Percentiles rank a stretch among this genome's conserved stretches.
These are phyloP conservation scores for Macaranga tanarius DNA, from an alignment of 441 rosid species.

Conservation along the genomic window DNA sequence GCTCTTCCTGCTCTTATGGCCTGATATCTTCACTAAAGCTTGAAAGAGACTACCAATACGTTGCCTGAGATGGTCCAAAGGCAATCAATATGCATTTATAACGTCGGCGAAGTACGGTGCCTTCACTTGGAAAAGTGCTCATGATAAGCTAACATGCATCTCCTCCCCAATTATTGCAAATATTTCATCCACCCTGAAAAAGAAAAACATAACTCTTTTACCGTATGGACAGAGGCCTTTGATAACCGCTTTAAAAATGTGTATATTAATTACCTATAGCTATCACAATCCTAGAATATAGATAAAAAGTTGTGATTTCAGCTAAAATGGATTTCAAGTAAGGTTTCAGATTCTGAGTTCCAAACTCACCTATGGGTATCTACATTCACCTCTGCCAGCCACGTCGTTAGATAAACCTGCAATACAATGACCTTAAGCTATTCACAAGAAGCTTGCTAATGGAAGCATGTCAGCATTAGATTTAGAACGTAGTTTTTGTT, in stretches of 20 bases:
- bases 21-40: not conserved
- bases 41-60: not conserved
- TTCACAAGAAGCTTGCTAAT: not conserved
- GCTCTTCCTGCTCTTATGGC: not conserved
- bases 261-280: not conserved
- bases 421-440: constrained; percentile 17
- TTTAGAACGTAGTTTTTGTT: too few relatives aligned
- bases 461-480: constrained; percentile 1
- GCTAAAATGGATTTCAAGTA: not conserved
- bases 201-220: not conserved
- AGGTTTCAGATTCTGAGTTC: not conserved
- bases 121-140: not conserved
- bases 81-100: not conserved
- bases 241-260: not conserved
- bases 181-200: constrained; percentile 38
- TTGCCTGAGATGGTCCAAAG: not conserved
- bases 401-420: constrained; percentile 71
- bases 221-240: not conserved
- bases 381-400: constrained; percentile 80
- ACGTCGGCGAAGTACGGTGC: not conserved
- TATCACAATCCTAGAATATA: not conserved
- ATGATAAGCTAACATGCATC: constrained; percentile 32
- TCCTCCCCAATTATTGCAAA: constrained; percentile 38
- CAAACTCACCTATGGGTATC: constrained; percentile 57
- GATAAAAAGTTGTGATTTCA: not conserved